A percentile compares a stretch with the other conserved stretches of the same genome.
phyloP scores from a whole-genome alignment of 225 moss, liverwort and hornwort species.

The Thuidium tamariscinum region DNA sequence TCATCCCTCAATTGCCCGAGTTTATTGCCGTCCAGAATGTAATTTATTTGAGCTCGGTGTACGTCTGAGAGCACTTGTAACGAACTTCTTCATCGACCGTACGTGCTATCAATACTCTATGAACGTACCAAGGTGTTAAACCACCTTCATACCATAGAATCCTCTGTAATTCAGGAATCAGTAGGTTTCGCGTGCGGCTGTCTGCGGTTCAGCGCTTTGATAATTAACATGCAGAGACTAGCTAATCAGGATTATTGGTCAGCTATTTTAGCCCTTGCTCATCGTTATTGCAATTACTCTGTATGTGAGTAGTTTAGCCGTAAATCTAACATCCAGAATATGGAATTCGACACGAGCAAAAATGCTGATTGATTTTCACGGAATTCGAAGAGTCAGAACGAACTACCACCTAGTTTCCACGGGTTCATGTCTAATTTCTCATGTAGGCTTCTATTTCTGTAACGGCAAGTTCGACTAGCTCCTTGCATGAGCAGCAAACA shows the following conservation, averaged over 20 bases:
- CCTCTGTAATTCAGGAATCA: too few relatives aligned
- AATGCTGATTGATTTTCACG: background rate
- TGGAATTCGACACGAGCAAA: background rate
- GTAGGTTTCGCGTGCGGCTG: background rate
- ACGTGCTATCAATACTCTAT: too few relatives aligned
- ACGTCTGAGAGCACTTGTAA: background rate
- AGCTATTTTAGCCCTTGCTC: background rate
- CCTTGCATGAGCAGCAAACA: background rate
- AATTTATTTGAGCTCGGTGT: too few relatives aligned
- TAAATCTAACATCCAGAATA: background rate
- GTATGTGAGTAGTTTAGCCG: too few relatives aligned
- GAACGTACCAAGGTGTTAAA: background rate
- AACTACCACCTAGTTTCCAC: background rate
- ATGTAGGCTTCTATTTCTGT: background rate
- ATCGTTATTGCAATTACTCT: background rate
- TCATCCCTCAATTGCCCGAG: background rate
- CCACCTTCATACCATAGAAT: too few relatives aligned
- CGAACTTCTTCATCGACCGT: background rate
- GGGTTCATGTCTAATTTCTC: background rate
- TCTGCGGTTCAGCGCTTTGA: too few relatives aligned
- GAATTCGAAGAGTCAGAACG: background rate
- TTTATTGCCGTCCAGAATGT: background rate
- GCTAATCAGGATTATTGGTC: background rate
- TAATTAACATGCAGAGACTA: background rate
- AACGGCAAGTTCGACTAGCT: background rate